These are phyloP conservation scores for Hyaloscypha variabilis DNA, from an alignment of 495 filamentous ascomycete species.

Conservation along the genomic window DNA sequence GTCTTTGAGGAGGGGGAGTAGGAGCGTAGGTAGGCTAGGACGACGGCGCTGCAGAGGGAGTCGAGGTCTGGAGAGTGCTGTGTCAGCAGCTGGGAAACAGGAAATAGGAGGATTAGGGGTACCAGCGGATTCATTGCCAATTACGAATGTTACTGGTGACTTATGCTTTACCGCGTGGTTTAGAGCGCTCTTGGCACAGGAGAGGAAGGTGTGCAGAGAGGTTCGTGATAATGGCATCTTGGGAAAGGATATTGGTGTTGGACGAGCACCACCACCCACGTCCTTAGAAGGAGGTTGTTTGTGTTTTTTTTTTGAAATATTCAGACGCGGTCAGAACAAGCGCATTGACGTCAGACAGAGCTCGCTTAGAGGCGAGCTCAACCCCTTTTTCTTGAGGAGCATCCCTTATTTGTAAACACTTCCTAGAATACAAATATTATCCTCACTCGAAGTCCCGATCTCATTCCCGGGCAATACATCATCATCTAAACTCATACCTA, in stretches of 20 bases:
- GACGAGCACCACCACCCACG: background rate
- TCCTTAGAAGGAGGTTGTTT: background rate
- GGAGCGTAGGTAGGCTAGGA: constrained; percentile 81
- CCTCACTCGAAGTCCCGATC: no score
- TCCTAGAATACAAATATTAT: no score
- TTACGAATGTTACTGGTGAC: constrained; percentile 60
- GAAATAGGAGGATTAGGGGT: no score
- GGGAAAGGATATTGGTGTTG: background rate
- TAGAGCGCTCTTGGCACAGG: constrained; percentile 21
- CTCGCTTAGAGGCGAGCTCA: no score
- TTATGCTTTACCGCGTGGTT: constrained; percentile 13
- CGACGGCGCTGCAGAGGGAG: constrained; percentile 82
- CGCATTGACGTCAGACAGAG: no score
- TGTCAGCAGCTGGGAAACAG: no score
- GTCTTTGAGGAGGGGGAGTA: constrained; percentile 47
- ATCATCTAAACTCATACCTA: no score
- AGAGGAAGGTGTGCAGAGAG: constrained; percentile 30
- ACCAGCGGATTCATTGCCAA: constrained; percentile 78
- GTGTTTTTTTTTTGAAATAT: no score
- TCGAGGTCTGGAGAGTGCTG: constrained; percentile 79
- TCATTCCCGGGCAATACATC: no score
- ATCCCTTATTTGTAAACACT: no score
- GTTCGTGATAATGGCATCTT: constrained; percentile 26
- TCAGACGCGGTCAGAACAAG: no score
- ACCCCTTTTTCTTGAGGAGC: no score